phyloP scores from a whole-genome alignment of 176 grass and related monocot genomes.

The Zoysia pacifica region DNA sequence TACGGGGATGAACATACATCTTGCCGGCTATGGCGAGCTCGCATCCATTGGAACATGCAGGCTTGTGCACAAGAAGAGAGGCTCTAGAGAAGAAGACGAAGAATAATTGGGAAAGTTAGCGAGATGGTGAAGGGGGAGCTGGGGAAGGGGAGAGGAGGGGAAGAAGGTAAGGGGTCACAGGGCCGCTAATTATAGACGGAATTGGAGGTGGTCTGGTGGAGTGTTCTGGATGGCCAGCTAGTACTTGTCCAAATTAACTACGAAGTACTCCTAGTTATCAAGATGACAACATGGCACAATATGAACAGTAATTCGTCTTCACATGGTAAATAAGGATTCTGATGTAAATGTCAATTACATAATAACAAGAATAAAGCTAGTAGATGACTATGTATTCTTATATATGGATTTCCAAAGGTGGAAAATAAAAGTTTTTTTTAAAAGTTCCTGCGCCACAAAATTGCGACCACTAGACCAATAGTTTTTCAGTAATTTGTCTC shows the following conservation, averaged over 20 bases:
- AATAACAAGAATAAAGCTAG: too few species aligned
- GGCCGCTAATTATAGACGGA: conserved; percentile 34
- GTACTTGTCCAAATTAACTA: conserved; percentile 23
- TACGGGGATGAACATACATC: neutral
- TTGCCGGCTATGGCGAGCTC: neutral
- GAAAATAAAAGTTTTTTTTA: too few species aligned
- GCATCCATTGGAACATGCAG: conserved; percentile 15
- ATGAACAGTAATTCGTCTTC: conserved; percentile 22
- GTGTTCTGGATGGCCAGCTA: conserved; percentile 32
- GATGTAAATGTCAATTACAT: neutral
- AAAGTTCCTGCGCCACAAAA: too few species aligned
- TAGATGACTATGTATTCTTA: too few species aligned
- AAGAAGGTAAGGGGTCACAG: conserved; percentile 25
- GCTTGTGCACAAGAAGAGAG: neutral
- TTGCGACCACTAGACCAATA: too few species aligned
- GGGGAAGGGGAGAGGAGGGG: neutral
- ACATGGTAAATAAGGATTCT: conserved; percentile 1
- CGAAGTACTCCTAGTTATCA: neutral
- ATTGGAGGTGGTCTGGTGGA: conserved; percentile 20
- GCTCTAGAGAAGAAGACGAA: neutral
- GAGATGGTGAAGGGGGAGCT: neutral
- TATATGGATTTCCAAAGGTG: too few species aligned
- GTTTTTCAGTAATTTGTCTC: too few species aligned
- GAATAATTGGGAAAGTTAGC: conserved; percentile 23
- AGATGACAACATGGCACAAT: conserved; percentile 18